A percentile compares a stretch with the other conserved stretches of the same genome.
Conservation (phyloP, 805 yeast genomes). For the Suhomyces emberorum region DNA sequence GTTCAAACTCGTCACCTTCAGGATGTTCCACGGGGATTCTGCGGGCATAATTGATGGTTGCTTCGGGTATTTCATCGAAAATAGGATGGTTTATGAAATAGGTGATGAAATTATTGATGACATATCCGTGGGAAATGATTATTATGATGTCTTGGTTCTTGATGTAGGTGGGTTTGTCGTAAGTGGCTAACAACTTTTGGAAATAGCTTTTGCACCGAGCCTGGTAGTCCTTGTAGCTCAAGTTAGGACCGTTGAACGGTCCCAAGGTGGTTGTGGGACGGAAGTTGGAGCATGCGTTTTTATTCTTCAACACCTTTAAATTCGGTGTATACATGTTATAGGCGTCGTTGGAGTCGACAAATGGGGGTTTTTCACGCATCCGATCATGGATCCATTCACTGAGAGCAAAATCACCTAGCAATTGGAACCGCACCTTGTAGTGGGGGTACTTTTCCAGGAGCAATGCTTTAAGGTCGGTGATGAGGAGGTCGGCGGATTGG, state of each 20-base stretch:
- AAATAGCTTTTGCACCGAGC: conserved; percentile 37
- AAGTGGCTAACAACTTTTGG: conserved; percentile 40
- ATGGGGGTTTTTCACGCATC: conserved; percentile 42
- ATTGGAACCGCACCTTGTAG: conserved; percentile 33
- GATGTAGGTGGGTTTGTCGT: conserved; percentile 33
- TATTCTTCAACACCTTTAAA: conserved; percentile 32
- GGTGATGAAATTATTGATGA: conserved; percentile 34
- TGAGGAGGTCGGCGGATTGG: conserved; percentile 40
- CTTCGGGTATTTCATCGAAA: conserved; percentile 44
- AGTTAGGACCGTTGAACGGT: conserved; percentile 40
- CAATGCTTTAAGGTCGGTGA: conserved; percentile 24
- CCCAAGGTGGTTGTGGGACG: conserved; percentile 43
- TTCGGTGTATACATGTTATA: conserved; percentile 46
- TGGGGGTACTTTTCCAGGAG: conserved; percentile 24
- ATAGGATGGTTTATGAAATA: conserved; percentile 43
- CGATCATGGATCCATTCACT: conserved; percentile 46
- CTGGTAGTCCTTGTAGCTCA: conserved; percentile 39
- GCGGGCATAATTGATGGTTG: conserved; percentile 32
- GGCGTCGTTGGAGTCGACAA: conserved; percentile 42
- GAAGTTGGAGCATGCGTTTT: conserved; percentile 34
- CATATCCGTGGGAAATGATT: conserved; percentile 42
- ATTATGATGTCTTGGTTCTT: conserved; percentile 33
- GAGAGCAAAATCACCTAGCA: conserved; percentile 43
- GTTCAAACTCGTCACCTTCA: conserved; percentile 8
- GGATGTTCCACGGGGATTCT: conserved; percentile 11